Percentiles rank a stretch among this genome's conserved stretches.
phyloP scores from a whole-genome alignment of 169 alveolate species.

The Amoebophrya sp. region DNA sequence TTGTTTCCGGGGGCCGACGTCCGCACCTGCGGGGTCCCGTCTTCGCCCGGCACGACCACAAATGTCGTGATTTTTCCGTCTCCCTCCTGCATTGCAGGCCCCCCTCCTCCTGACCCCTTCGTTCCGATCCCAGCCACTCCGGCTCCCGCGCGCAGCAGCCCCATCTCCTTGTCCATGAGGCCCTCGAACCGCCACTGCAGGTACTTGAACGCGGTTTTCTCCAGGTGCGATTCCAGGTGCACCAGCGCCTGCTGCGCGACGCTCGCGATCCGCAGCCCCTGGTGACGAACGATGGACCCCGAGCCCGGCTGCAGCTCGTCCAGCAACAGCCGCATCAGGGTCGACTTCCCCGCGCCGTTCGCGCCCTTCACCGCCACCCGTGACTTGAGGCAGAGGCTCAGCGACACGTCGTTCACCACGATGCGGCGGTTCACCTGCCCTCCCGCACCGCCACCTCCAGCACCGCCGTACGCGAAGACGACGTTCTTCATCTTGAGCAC shows the following conservation, averaged over 20 bases:
- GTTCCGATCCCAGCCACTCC: too few relatives aligned
- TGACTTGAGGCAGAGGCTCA: neutral
- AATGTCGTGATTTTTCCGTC: too few relatives aligned
- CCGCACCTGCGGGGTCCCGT: too few relatives aligned
- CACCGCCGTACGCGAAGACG: slow-evolving; percentile 5
- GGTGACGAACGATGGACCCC: neutral
- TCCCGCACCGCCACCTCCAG: neutral
- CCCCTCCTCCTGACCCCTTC: too few relatives aligned
- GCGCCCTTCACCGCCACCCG: slow-evolving; percentile 12
- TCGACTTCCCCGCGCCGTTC: slow-evolving; percentile 17
- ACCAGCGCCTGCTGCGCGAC: slow-evolving; percentile 16
- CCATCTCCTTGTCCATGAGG: neutral
- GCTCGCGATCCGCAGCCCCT: slow-evolving; percentile 8
- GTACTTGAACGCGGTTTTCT: slow-evolving; percentile 3
- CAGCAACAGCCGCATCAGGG: neutral
- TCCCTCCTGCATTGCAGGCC: too few relatives aligned
- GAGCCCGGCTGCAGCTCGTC: slow-evolving; percentile 2
- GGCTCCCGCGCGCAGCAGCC: too few relatives aligned
- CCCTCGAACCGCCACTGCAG: slow-evolving; percentile 16
- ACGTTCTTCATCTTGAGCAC: slow-evolving; percentile 13
- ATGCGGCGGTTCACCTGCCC: too few relatives aligned
- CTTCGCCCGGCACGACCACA: too few relatives aligned
- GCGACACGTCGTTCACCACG: neutral
- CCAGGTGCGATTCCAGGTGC: slow-evolving; percentile 6
- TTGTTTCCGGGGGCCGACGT: too few relatives aligned